phyloP scores from a whole-genome alignment of 1,139 yeast species.

The Tardiomyces blankii region DNA sequence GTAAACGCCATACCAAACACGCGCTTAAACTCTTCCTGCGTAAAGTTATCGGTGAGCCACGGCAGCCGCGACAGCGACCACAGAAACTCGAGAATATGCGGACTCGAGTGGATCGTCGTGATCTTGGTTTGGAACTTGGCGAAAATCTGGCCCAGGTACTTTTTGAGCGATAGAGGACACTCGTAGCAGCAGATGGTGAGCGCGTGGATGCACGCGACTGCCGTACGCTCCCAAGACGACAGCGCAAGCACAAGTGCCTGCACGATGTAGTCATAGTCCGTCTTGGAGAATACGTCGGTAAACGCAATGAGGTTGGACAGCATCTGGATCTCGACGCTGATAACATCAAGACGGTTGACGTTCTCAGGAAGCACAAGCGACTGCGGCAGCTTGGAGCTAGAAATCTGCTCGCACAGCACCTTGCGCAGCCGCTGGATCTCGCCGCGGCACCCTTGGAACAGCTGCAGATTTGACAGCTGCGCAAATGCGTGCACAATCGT shows the following conservation, averaged over 20 bases:
- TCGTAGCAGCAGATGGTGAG: conserved; percentile 73
- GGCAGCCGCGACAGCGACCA: conserved; percentile 58
- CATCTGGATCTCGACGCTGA: conserved; percentile 54
- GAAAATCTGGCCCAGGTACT: conserved; percentile 52
- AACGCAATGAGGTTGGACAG: conserved; percentile 62
- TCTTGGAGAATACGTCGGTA: conserved; percentile 42
- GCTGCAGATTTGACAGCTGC: conserved; percentile 51
- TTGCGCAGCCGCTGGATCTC: conserved; percentile 38
- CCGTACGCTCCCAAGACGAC: conserved; percentile 68
- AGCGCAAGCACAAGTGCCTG: conserved; percentile 53
- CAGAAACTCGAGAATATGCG: conserved; percentile 69
- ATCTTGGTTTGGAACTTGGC: conserved; percentile 63
- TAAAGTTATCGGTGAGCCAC: conserved; percentile 56
- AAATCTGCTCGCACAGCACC: conserved; percentile 51
- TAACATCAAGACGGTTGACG: conserved; percentile 49
- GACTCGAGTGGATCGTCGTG: conserved; percentile 56
- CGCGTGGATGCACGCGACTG: conserved; percentile 68
- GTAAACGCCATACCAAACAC: conserved; percentile 79
- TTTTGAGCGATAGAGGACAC: conserved; percentile 62
- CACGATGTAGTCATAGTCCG: conserved; percentile 61
- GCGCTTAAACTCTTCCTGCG: conserved; percentile 64
- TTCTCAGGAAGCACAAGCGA: conserved; percentile 37
- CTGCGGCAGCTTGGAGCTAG: conserved; percentile 24
- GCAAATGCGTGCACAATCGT: conserved; percentile 61
- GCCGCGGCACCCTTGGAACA: conserved; percentile 38